phyloP scores from a whole-genome alignment of 2,329 filamentous ascomycete species.

The Ascochyta rabiei region DNA sequence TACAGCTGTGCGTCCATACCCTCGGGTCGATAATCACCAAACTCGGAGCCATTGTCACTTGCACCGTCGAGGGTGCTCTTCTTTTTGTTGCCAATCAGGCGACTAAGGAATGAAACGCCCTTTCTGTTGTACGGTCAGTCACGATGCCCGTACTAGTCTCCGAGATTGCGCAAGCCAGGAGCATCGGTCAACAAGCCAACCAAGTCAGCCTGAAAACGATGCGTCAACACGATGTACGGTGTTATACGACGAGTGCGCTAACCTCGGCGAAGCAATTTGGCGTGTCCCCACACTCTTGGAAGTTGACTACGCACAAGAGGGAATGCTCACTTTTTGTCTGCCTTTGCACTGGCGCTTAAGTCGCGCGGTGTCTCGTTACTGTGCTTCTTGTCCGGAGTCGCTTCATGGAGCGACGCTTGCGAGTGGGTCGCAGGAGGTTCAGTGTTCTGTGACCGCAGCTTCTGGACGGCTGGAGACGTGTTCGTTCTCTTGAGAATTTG shows the following conservation, averaged over 20 bases:
- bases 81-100: constrained; percentile 80
- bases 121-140: constrained; percentile 63
- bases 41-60: constrained; percentile 72
- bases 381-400: constrained; percentile 49
- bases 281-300: not conserved
- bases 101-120: constrained; percentile 86
- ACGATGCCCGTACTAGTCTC: not conserved
- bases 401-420: constrained; percentile 56
- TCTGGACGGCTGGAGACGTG: constrained; percentile 64
- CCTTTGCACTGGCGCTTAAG: constrained; percentile 25
- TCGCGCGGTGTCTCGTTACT: constrained; percentile 35
- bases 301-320: not conserved
- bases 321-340: constrained; percentile 47
- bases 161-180: not conserved
- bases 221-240: constrained; percentile 17
- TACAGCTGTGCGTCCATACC: constrained; percentile 85
- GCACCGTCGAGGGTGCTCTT: constrained; percentile 60
- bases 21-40: constrained; percentile 71
- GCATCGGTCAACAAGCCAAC: not conserved
- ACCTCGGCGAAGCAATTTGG: not conserved
- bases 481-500: constrained; percentile 70
- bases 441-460: constrained; percentile 57
- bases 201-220: constrained; percentile 1
- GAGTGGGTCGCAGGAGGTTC: constrained; percentile 40
- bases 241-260: constrained; percentile 11